A percentile compares a stretch with the other conserved stretches of the same genome.
Evolutionary conservation across 352 stramenopile species (phyloP).

Genomic region (Globisporangium yorkense): DNA sequence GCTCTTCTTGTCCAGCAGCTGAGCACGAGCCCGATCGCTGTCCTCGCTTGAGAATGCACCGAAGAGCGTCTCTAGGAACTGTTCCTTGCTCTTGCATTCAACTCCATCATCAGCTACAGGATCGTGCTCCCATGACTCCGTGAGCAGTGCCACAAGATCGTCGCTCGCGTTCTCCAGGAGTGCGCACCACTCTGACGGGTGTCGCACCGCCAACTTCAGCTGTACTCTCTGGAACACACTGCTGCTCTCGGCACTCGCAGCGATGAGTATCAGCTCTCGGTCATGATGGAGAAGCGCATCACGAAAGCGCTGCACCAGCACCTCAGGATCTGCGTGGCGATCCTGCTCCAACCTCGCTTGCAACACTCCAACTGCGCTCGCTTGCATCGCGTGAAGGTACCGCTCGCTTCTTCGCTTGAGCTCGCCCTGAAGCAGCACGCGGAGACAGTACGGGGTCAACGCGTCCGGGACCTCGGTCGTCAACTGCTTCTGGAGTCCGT

Average conservation of each 20-base stretch:
- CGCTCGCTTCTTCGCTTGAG: constrained; percentile 33
- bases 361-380: constrained; percentile 3
- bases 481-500: constrained; percentile 53
- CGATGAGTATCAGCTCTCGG: constrained; percentile 29
- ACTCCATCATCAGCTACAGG: neutral
- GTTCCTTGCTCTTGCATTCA: constrained; percentile 2
- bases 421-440: constrained; percentile 58
- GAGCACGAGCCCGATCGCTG: constrained; percentile 27
- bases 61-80: constrained; percentile 22
- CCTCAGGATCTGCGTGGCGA: neutral
- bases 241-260: constrained; percentile 7
- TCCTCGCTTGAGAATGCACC: constrained; percentile 19
- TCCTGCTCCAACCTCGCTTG: neutral
- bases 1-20: constrained; percentile 32
- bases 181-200: constrained; percentile 19
- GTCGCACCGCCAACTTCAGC: constrained; percentile 12
- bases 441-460: constrained; percentile 59
- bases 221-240: constrained; percentile 5
- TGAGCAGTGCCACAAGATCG: constrained; percentile 33
- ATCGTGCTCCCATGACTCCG: constrained; percentile 34
- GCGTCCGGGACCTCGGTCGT: constrained; percentile 19
- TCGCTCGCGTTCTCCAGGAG: constrained; percentile 33
- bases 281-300: constrained; percentile 13
- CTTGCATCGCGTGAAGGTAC: constrained; percentile 17
- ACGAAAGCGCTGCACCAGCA: constrained; percentile 6